Evolutionary conservation across 352 stramenopile species (phyloP), one percentile per base, ranked within the genome.

Genomic region (Phytophthora sojae): DNA sequence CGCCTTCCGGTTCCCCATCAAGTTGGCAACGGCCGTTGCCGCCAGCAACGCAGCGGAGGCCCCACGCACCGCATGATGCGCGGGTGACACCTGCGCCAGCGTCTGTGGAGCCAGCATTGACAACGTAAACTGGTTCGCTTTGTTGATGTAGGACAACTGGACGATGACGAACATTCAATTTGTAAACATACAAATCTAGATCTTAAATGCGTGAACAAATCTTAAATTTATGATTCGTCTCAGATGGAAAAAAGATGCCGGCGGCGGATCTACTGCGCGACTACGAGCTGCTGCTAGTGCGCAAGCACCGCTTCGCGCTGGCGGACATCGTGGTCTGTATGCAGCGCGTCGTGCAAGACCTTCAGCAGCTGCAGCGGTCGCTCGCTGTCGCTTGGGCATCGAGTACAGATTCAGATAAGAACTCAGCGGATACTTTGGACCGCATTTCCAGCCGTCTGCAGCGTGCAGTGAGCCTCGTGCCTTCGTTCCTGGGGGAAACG

Each of bases 281-380:
- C 50, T 90, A 84, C 54, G 82, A 90, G 76, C 66, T 55, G 21
- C 69, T 90, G 52, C 66, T 90, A 44, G 52, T 85, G 71, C 73
- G 63, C 35, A 76, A 52, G 29, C 67, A 83, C 23, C 80, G 80
- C 26, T 86, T 86, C 32, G 68, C 68, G 2, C 53, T 90, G 4
- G 30, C 19, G 1, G 71, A 82, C 59, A 53, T 75, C 19, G 49
- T 85, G 0, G 19, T 60, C n/a, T 66, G 45, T 26, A 47, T 84
- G 30, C 44, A 71, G 0, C 29, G 15, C 6, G 29, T 76, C 2
- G 25, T 72, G 2, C 11, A 44, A 2, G 44, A 69, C 9, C 57
- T 86, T 1, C 49, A 71, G 14, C 6, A 53, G 5, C 17, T 73
- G 25, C 52, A 79, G 26, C 37, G 21, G 12, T n/a, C 54, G 45